Evolutionary conservation across 1,139 yeast species (phyloP).

Genomic region (Geotrichum candidum): DNA sequence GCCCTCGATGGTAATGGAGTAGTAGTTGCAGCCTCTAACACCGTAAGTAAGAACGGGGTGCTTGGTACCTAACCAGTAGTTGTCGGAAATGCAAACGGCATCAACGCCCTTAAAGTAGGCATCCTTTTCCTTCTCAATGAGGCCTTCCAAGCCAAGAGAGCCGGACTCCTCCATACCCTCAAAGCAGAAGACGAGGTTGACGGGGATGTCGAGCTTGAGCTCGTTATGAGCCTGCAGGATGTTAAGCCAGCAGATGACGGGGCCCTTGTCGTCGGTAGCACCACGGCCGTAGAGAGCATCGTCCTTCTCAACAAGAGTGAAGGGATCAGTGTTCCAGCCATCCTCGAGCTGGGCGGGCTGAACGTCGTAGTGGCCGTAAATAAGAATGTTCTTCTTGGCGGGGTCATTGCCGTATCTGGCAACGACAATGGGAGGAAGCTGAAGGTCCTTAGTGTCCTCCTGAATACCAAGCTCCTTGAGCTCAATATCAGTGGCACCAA

Average conservation of each 20-base stretch:
- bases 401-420: conserved; percentile 83
- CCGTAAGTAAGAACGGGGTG: conserved; percentile 98
- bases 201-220: conserved; percentile 84
- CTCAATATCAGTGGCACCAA: conserved; percentile 80
- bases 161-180: conserved; percentile 99
- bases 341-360: conserved; percentile 92
- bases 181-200: conserved; percentile 83
- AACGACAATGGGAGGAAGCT: conserved; percentile 87
- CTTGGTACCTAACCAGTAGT: conserved; percentile 96
- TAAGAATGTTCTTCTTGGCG: conserved; percentile 72
- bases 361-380: conserved; percentile 96
- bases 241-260: conserved; percentile 95
- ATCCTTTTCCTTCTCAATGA: conserved; percentile 72
- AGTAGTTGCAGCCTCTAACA: conserved; percentile 92
- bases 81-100: conserved; percentile 93
- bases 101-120: conserved; percentile 80
- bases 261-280: conserved; percentile 96
- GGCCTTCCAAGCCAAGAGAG: conserved; percentile 79
- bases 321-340: conserved; percentile 95
- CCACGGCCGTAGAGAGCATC: conserved; percentile 86
- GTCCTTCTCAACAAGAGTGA: conserved; percentile 56
- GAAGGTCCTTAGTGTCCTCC: conserved; percentile 65
- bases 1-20: conserved; percentile 73
- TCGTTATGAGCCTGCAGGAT: conserved; percentile 84
- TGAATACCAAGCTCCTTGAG: conserved; percentile 79